Base-by-base conservation (phyloP, 2,329 filamentous ascomycete species). In the Cadophora malorum region DNA sequence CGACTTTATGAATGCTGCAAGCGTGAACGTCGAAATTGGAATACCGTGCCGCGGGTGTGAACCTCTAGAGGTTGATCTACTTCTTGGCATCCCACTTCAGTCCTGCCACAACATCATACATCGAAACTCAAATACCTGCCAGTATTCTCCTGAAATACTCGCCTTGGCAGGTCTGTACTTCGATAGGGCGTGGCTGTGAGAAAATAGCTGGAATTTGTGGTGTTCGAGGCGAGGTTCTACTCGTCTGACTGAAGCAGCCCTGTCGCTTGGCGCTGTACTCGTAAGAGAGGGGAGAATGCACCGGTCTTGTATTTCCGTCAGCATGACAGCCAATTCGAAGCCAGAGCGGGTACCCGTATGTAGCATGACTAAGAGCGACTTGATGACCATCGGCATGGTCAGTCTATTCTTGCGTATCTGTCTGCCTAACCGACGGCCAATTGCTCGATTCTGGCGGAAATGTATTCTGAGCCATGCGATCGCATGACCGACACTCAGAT, bases 321-420 rank as follows among this genome's bases (percentile, higher is more conserved):
- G 55, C 31, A 35, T 16, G 19, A 58, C n/a, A 41, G 33, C 31
- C 19, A 23, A 41, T 41, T 33, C 31, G 8, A 56, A 16, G 12
- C 10, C 19, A 31, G 23, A 21, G 33, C 19, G 56, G 33, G 21
- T 14, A 28, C 7, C 9, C 8, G 55, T 35, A 41, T 58, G 33
- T 41, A 23, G 56, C 10, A 59, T 59, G 56, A 59, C 56, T 59
- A 59, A 59, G 56, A 45, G 45, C 5, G 35, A 4, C n/a, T 58
- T 23, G n/a, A 41, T 59, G 56, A 59, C 21, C 21, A 59, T 59
- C 56, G 33, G 35, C 5, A 28, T 28, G 56, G 56, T 35, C 35
- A 28, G 7, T 31, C 14, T 19, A 19, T 55, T 3, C 6, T 33
- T 33, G 28, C 16, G 25, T 55, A 9, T 55, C 33, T 55, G 16